Evolutionary conservation across 192 early-diverging fungal species (phyloP).

Genomic region (Coemansia sp.): DNA sequence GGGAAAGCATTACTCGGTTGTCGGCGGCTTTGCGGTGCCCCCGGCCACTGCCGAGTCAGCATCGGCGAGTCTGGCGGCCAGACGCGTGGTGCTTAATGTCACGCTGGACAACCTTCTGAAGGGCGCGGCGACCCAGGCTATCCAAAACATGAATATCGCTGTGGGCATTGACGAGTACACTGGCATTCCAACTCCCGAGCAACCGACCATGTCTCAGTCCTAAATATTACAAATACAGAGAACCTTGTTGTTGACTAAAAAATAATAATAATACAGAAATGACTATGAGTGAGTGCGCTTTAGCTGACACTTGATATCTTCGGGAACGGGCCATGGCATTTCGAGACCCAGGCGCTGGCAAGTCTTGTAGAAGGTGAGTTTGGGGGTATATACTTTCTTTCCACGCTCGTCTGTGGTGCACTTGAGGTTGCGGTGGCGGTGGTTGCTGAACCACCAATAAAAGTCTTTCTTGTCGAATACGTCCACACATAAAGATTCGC

Average conservation of each 20-base stretch:
- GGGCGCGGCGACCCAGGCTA: slow-evolving; percentile 98
- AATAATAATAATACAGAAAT: neutral
- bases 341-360: slow-evolving; percentile 21
- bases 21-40: slow-evolving; percentile 92
- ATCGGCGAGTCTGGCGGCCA: slow-evolving; percentile 52
- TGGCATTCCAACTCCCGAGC: slow-evolving; percentile 70
- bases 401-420: slow-evolving; percentile 14
- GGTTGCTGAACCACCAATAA: slow-evolving; percentile 54
- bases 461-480: slow-evolving; percentile 22
- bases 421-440: slow-evolving; percentile 34
- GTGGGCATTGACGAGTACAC: slow-evolving; percentile 87
- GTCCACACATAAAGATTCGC: slow-evolving; percentile 8
- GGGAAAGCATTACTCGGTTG: slow-evolving; percentile 84
- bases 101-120: slow-evolving; percentile 98
- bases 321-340: slow-evolving; percentile 27
- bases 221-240: slow-evolving; percentile 4
- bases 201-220: slow-evolving; percentile 32
- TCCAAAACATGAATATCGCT: slow-evolving; percentile 97
- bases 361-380: slow-evolving; percentile 27
- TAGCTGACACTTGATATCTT: slow-evolving; percentile 8
- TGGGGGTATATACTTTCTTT: slow-evolving; percentile 15
- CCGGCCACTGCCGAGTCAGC: slow-evolving; percentile 4
- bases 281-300: neutral
- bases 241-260: neutral
- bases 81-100: slow-evolving; percentile 85